Evolutionary conservation across 805 yeast genomes (phyloP), one percentile per base, ranked within the genome.

Genomic region (Isabelozyma rhagii): DNA sequence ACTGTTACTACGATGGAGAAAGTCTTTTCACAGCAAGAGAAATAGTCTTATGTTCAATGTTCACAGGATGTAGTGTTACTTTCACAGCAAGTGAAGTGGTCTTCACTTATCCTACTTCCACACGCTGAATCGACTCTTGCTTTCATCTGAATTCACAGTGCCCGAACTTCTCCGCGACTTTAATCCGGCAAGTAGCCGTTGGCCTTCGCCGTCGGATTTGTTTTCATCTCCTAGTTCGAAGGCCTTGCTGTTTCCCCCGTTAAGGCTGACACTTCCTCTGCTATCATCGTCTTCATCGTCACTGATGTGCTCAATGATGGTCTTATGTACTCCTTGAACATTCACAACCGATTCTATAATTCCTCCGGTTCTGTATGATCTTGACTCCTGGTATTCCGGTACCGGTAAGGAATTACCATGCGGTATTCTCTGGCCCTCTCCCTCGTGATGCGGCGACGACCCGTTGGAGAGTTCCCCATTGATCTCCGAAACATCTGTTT

Each of bases 271-370:
- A 21, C 14, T 34, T 13, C 29, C 15, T n/a, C 43, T 10, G 7
- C 43, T n/a, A 13, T 31, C 47, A 8, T 60, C 66, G 39, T 66
- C 71, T 18, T 80, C 82, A 40, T 74, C 71, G 49, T 72, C 78
- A 53, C 80, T 66, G 5, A 79, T 76, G 47, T 82, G 85, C 58
- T 87, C 93, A 59, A 90, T 89, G 52, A 90, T 87, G 3, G 96
- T 89, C 73, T 90, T 90, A 58, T 83, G 84, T 17, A 88, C 87
- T 47, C 97, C 97, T 61, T 85, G 84, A 27, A 87, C 87, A 46
- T 85, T 87, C n/a, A 90, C 83, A 14, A 90, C 85, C 40, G 88
- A 83, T 68, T 90, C 97, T 48, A 88, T 79, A 47, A 90, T 84
- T 8, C 93, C 85, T 14, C 84, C 84, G 9, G 84, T 78, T 29